Evolutionary conservation across 148 eudicot species (phyloP), one percentile per base, ranked within the genome.

Genomic region (Gaultheria prostrata): DNA sequence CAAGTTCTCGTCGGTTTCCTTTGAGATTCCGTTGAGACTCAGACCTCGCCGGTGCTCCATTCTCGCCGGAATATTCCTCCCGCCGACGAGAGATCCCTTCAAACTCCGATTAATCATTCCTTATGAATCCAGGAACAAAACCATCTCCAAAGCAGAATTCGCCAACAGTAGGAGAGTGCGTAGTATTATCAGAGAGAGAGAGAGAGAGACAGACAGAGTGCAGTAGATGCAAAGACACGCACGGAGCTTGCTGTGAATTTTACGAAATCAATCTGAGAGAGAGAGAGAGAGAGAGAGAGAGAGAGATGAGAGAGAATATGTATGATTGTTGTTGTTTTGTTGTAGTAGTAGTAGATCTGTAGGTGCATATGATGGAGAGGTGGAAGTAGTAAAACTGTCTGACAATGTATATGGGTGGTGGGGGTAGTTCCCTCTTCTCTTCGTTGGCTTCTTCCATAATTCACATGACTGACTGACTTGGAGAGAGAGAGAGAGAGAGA

Each of bases 1-100:
- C 69, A 85, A 82, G 43, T 85, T 82, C 84, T 85, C 87, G 59
- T 85, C 87, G 1, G 82, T 51, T 8, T 82, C 84, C 59, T 56
- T 85, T 63, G 80, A 24, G 11, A 75, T 51, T 81, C 87, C 87
- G n/a, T 39, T 54, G 63, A 84, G 80, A 49, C 79, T 80, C 1
- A 65, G 73, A 21, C 81, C 81, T 7, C 85, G 81, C 1, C 86
- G 83, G 80, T 84, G 83, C 18, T 80, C 82, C 15, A 80, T 74
- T 82, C 71, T 39, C 20, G 69, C 76, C 76, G 86, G 76, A 76
- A 46, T 32, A 65, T 33, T 81, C 82, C 87, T 81, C 71, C 87
- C 84, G 71, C 81, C 84, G 56, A 70, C 1, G 0, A 77, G 20
- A 24, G 81, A 82, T n/a, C 76, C 84, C 79, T 57, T 54, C 28